Base-by-base conservation (phyloP, 2,329 filamentous ascomycete genomes). In the Ophiostoma tasmaniense region DNA sequence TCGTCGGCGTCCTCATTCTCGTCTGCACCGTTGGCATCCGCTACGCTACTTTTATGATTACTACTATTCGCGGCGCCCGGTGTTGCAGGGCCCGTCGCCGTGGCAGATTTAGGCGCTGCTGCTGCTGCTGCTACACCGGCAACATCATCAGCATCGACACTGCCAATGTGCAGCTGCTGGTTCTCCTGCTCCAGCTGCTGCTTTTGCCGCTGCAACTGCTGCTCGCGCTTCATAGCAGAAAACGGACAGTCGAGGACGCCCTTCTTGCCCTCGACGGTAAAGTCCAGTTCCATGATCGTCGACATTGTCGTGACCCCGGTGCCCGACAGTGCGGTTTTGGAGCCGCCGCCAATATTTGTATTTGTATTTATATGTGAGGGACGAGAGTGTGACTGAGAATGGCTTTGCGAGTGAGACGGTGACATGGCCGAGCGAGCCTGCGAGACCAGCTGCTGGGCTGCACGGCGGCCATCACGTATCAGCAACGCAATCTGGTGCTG, bases 181-280 rank as follows among this genome's bases (percentile, higher is more conserved):
- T 68, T 67, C 59, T 70, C 64, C 65, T 66, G 69, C 45, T 67
- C 66, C 20, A 70, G 62, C 42, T 70, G 67, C 69, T 74, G 70
- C 39, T 66, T 45, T 52, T 71, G 68, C n/a, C 70, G 64, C 64
- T 67, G 64, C n/a, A 69, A 59, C 37, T 71, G 70, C 66, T 70
- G 61, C n/a, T 66, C 39, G 65, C 74, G 77, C 74, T 75, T 79
- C 77, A 78, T 74, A 74, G 82, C 79, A 70, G 82, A 89, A 78
- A 96, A 97, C 0, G 93, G 93, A 79, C 93, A 97, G 73, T 87
- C 86, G 67, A 97, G 81, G 72, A 85, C 86, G 74, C 93, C 91
- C 74, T 90, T 91, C 75, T 88, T 92, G 71, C 93, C 93, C 76
- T 89, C 83, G 42, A 93, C 90, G 22, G 93, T 97, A 75, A 97